Conservation (phyloP, 495 filamentous ascomycete species). For the Alectoria sarmentosa region DNA sequence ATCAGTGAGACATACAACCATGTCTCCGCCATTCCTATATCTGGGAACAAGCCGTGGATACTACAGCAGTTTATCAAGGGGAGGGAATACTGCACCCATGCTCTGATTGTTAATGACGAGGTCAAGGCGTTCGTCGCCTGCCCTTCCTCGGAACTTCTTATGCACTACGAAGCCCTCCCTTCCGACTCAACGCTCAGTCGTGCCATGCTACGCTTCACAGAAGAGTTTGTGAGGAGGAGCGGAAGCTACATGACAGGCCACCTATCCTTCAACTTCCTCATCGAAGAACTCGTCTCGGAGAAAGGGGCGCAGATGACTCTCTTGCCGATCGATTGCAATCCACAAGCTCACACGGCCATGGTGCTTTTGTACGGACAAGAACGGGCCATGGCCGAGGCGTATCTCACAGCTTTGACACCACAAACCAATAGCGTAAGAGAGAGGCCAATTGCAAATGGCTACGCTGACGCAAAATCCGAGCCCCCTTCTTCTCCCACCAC, state of each 20-base stretch:
- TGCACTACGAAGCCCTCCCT: slow-evolving; percentile 55
- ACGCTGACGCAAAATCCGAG: not conserved
- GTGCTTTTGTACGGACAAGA: slow-evolving; percentile 39
- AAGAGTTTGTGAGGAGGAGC: slow-evolving; percentile 43
- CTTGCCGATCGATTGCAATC: slow-evolving; percentile 58
- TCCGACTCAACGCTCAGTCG: slow-evolving; percentile 44
- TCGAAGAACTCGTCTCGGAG: slow-evolving; percentile 41
- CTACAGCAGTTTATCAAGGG: slow-evolving; percentile 60
- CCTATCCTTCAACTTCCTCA: slow-evolving; percentile 58
- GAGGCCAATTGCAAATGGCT: not conserved
- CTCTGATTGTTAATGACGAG: slow-evolving; percentile 52
- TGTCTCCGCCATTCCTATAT: slow-evolving; percentile 50
- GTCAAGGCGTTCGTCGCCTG: slow-evolving; percentile 60
- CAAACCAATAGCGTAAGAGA: not conserved
- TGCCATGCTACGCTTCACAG: slow-evolving; percentile 56
- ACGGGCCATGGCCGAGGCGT: slow-evolving; percentile 33
- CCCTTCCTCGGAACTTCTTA: slow-evolving; percentile 47
- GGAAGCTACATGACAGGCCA: slow-evolving; percentile 57
- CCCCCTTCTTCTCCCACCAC: not conserved
- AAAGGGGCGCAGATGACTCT: slow-evolving; percentile 31
- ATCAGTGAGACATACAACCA: slow-evolving; percentile 46
- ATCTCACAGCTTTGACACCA: slow-evolving; percentile 34
- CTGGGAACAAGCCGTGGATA: slow-evolving; percentile 52
- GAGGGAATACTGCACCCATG: slow-evolving; percentile 61
- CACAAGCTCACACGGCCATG: slow-evolving; percentile 53